These are phyloP conservation scores for Sporisorium scitamineum DNA, from an alignment of 1,284 basidiomycete genomes.

Conservation along the genomic window DNA sequence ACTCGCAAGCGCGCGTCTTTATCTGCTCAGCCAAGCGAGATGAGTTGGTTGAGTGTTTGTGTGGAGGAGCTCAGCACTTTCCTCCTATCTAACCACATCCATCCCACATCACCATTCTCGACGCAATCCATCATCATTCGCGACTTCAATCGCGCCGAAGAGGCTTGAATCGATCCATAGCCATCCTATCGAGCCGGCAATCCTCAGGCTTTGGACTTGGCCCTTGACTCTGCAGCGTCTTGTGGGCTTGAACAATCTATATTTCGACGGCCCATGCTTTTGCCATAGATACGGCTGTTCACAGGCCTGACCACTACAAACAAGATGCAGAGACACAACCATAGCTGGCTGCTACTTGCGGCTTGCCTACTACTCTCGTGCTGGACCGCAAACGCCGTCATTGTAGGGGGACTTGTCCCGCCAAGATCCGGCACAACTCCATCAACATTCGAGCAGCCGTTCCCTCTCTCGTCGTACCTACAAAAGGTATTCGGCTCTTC, in stretches of 20 bases:
- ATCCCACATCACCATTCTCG: background rate
- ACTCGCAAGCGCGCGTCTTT: background rate
- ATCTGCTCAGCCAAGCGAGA: conserved; percentile 1
- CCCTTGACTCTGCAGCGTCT: background rate
- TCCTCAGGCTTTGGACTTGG: background rate
- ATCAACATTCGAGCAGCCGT: conserved; percentile 23
- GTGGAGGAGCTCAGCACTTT: conserved; percentile 4
- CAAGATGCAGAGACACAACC: conserved; percentile 5
- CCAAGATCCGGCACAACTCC: conserved; percentile 8
- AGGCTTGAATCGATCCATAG: background rate
- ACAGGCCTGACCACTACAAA: background rate
- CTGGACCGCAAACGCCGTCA: conserved; percentile 15
- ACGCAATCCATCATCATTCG: background rate
- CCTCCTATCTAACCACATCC: background rate
- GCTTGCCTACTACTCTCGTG: conserved; percentile 12
- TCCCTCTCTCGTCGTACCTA: conserved; percentile 26
- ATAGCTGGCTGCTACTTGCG: conserved; percentile 13
- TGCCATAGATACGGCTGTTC: conserved; percentile 1
- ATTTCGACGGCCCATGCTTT: conserved; percentile 8
- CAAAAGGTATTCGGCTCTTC: conserved; percentile 22
- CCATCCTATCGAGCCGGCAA: background rate
- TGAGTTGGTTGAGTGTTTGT: background rate
- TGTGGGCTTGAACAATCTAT: background rate
- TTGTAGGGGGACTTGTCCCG: conserved; percentile 23
- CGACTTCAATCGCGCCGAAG: background rate